phyloP scores from a whole-genome alignment of 73 alveolate genomes.

The Paramecium pentaurelia region DNA sequence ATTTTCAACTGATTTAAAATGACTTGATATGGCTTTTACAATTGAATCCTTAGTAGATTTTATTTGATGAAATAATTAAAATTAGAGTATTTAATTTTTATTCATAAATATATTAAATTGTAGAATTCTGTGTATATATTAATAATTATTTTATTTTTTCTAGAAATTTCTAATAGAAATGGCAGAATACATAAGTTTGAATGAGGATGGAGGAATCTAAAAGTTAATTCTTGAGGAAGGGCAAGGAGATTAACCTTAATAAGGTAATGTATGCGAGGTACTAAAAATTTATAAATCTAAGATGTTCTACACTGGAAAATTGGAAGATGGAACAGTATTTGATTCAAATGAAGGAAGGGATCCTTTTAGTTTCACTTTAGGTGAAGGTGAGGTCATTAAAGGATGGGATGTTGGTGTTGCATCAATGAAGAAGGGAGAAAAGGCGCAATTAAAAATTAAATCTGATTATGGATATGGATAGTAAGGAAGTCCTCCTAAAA shows the following conservation, averaged over 20 bases:
- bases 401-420: conserved; percentile 98
- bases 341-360: conserved; percentile 77
- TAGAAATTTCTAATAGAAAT: neutral
- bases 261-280: neutral
- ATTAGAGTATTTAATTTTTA: neutral
- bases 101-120: neutral
- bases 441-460: conserved; percentile 75
- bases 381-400: conserved; percentile 91
- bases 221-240: neutral
- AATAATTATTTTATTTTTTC: neutral
- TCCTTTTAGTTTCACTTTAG: conserved; percentile 82
- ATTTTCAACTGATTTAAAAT: too few species aligned
- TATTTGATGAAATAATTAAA: too few species aligned
- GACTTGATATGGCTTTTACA: too few species aligned
- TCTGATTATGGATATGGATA: conserved; percentile 86
- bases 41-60: too few species aligned
- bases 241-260: neutral
- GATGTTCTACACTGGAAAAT: conserved; percentile 80
- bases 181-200: neutral
- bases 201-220: conserved; percentile 16
- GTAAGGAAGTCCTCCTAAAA: conserved; percentile 92
- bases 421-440: conserved; percentile 90
- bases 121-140: neutral
- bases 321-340: conserved; percentile 83
- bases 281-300: neutral